Evolutionary conservation across 805 yeast genomes (phyloP), one percentile per base, ranked within the genome.

Genomic region (Candida cerambycidarum): DNA sequence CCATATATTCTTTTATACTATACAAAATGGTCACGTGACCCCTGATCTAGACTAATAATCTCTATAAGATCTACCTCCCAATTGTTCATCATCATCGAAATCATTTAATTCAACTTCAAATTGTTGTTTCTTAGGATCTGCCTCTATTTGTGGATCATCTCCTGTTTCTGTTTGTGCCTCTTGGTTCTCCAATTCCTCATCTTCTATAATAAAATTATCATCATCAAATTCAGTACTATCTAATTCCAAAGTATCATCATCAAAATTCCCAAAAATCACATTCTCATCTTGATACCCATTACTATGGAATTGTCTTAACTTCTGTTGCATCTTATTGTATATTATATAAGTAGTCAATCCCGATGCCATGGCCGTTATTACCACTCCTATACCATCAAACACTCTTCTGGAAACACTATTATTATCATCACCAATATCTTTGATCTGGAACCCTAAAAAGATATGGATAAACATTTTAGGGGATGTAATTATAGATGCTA

Each of bases 391-490:
- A 2, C 84, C 41, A 57, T 89, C 92, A 7, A 85, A 66, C n/a
- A 83, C 32, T 54, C 76, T 76, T 2, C 83, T 67, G 1, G 71
- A 55, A 3, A 69, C 47, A 29, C 81, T 76, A 28, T 76, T 75
- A 2, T 75, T 63, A 12, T 55, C 62, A 41, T 79, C 78, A 2
- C 93, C 92, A 39, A 90, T 66, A 33, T 78, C 77, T 45, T 81
- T 85, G 27, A 90, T 57, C 44, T 87, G 81, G 39, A 80, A 74
- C 5, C 97, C 97, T 27, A 88, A 76, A 56, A 87, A 89, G 9
- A 88, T 65, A 53, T 83, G 86, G 39, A 87, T 67, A n/a, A 86
- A 58, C 47, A 84, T 66, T 57, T 90, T 93, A 6, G 98, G 98
- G 0, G 95, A 79, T 1, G 95, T 80, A 25, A 88, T 59, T 0